phyloP scores from a whole-genome alignment of 2,329 filamentous ascomycete genomes.

The Sclerotinia minor region DNA sequence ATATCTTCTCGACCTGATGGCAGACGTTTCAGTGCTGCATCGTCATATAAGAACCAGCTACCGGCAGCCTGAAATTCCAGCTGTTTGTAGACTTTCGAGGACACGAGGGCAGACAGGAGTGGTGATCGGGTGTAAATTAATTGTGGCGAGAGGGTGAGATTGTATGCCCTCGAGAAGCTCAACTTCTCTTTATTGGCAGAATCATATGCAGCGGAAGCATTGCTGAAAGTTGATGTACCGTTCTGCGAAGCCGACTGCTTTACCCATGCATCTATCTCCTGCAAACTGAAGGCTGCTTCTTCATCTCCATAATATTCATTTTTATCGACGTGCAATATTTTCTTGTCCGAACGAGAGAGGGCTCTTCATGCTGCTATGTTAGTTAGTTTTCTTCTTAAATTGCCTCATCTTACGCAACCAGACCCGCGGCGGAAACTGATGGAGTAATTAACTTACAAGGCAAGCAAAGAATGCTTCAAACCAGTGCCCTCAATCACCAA shows the following conservation, averaged over 20 bases:
- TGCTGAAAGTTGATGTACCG: slow-evolving; percentile 38
- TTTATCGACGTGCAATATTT: slow-evolving; percentile 83
- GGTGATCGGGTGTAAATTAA: slow-evolving; percentile 81
- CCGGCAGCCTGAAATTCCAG: slow-evolving; percentile 93
- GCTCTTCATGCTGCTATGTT: slow-evolving; percentile 71
- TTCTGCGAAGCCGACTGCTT: slow-evolving; percentile 45
- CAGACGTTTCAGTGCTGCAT: slow-evolving; percentile 61
- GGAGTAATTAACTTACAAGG: slow-evolving; percentile 57
- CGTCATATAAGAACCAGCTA: slow-evolving; percentile 76
- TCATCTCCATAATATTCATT: slow-evolving; percentile 86
- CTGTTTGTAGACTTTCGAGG: slow-evolving; percentile 83
- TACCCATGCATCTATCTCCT: slow-evolving; percentile 78
- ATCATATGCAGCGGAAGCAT: slow-evolving; percentile 35
- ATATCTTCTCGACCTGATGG: slow-evolving; percentile 91
- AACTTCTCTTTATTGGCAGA: slow-evolving; percentile 46
- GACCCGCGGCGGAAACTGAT: slow-evolving; percentile 18
- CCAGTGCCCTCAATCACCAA: slow-evolving; percentile 77
- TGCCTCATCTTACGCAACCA: background rate
- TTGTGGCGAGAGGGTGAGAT: slow-evolving; percentile 79
- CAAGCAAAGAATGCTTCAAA: slow-evolving; percentile 75
- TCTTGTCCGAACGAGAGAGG: slow-evolving; percentile 88
- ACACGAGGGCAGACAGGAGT: slow-evolving; percentile 78
- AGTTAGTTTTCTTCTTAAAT: slow-evolving; percentile 61
- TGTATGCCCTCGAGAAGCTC: slow-evolving; percentile 71
- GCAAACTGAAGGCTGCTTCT: slow-evolving; percentile 81